phyloP scores from a whole-genome alignment of 352 stramenopile species.

The Phytophthora melonis region DNA sequence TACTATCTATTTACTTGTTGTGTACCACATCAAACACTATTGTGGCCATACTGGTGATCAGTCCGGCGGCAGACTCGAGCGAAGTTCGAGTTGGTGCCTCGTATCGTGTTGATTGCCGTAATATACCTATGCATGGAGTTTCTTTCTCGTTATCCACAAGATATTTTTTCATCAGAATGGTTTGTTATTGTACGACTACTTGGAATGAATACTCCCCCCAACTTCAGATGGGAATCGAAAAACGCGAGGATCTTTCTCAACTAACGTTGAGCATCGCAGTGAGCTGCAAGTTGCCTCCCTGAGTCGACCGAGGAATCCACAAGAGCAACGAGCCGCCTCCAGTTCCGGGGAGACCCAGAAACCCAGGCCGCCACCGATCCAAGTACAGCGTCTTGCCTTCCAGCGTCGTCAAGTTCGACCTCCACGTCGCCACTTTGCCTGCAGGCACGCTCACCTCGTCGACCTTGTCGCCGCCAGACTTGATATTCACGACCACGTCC shows the following conservation, averaged over 20 bases:
- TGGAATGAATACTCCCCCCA: too few relatives aligned
- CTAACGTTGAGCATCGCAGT: constrained; percentile 34
- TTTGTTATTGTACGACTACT: too few relatives aligned
- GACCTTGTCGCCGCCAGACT: constrained; percentile 43
- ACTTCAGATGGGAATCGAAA: too few relatives aligned
- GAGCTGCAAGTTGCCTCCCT: constrained; percentile 37
- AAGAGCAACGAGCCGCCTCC: constrained; percentile 46
- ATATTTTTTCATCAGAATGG: too few relatives aligned
- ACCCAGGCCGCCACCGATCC: constrained; percentile 49
- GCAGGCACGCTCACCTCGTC: constrained; percentile 40
- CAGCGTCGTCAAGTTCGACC: constrained; percentile 28
- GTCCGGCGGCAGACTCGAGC: too few relatives aligned
- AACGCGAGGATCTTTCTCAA: neutral
- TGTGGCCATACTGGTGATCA: too few relatives aligned
- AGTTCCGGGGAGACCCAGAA: constrained; percentile 39
- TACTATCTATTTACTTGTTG: too few relatives aligned
- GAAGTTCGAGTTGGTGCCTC: too few relatives aligned
- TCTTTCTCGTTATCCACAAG: too few relatives aligned
- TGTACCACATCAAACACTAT: too few relatives aligned
- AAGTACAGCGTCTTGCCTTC: constrained; percentile 53
- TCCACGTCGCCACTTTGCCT: constrained; percentile 37
- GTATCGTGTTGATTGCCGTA: too few relatives aligned
- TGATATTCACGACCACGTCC: constrained; percentile 51
- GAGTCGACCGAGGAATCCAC: constrained; percentile 41
- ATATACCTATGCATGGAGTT: too few relatives aligned